Conservation (phyloP, 2,329 filamentous ascomycete species). For the Colletotrichum plurivorum region DNA sequence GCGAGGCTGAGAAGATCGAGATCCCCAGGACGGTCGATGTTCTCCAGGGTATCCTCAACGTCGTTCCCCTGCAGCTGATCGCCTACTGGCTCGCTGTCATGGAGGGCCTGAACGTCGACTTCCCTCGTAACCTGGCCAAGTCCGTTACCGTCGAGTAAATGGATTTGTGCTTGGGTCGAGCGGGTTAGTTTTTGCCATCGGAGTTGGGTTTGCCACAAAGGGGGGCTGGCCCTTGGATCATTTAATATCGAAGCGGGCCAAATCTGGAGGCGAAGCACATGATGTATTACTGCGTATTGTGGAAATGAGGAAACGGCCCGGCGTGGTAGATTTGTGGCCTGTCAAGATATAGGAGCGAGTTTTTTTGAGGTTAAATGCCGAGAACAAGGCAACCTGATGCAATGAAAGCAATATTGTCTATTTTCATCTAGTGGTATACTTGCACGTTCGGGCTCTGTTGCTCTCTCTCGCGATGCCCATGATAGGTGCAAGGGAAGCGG, state of each 20-base stretch:
- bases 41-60: slow-evolving; percentile 96
- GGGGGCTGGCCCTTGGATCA: slow-evolving; percentile 31
- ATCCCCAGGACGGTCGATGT: slow-evolving; percentile 96
- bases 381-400: slow-evolving; percentile 32
- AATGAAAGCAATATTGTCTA: slow-evolving; percentile 40
- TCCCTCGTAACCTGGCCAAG: slow-evolving; percentile 98
- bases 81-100: slow-evolving; percentile 98
- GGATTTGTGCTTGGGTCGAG: not conserved
- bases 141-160: slow-evolving; percentile 97
- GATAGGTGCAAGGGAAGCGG: not conserved
- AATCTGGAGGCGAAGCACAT: slow-evolving; percentile 12
- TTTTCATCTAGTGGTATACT: slow-evolving; percentile 32
- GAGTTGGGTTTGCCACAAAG: slow-evolving; percentile 40
- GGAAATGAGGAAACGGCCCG: slow-evolving; percentile 34
- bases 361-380: slow-evolving; percentile 35
- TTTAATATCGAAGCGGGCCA: slow-evolving; percentile 29
- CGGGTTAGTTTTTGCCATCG: slow-evolving; percentile 25
- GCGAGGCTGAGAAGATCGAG: slow-evolving; percentile 96
- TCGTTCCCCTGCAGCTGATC: slow-evolving; percentile 97
- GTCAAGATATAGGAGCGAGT: slow-evolving; percentile 39
- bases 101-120: slow-evolving; percentile 97
- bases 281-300: slow-evolving; percentile 37
- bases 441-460: too few species aligned
- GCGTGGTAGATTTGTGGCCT: slow-evolving; percentile 28
- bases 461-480: slow-evolving; percentile 2